Conservation (phyloP, 495 filamentous ascomycete species). For the Hypoxylon cercidicola region DNA sequence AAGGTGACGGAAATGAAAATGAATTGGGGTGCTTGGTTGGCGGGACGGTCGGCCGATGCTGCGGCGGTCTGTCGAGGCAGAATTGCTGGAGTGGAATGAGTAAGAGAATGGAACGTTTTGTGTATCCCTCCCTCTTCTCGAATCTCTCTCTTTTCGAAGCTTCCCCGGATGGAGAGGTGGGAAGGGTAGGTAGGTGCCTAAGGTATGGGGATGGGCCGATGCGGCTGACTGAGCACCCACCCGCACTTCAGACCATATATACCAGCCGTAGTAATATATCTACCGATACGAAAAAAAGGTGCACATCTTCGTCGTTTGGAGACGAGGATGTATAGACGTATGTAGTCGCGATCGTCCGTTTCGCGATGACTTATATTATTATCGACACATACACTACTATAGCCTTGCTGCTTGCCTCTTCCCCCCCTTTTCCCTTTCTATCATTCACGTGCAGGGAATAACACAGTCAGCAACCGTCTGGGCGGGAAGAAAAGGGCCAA, state of each 20-base stretch:
- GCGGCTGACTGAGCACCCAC: conserved; percentile 32
- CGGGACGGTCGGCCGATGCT: neutral
- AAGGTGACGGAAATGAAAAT: conserved; percentile 2
- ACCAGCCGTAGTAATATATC: neutral
- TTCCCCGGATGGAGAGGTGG: conserved; percentile 10
- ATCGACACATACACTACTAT: too few relatives aligned
- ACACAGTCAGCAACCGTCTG: too few relatives aligned
- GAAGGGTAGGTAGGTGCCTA: too few relatives aligned
- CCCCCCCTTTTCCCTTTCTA: too few relatives aligned
- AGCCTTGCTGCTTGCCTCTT: too few relatives aligned
- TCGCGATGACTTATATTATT: too few relatives aligned
- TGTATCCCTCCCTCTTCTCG: conserved; percentile 2
- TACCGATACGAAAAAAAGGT: conserved; percentile 8
- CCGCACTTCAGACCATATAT: conserved; percentile 24
- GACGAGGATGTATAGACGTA: too few relatives aligned
- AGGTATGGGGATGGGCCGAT: conserved; percentile 10
- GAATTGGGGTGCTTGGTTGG: conserved; percentile 34
- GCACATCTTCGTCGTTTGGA: neutral
- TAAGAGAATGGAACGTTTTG: neutral
- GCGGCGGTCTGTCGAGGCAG: conserved; percentile 25
- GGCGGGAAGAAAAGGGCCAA: too few relatives aligned
- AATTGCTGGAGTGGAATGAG: neutral
- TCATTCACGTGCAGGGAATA: too few relatives aligned
- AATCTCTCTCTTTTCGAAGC: neutral
- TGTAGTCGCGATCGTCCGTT: too few relatives aligned